A percentile compares a stretch with the other conserved stretches of the same genome.
Conservation (phyloP, 1,284 basidiomycete species). For the Papiliotrema terrestris region DNA sequence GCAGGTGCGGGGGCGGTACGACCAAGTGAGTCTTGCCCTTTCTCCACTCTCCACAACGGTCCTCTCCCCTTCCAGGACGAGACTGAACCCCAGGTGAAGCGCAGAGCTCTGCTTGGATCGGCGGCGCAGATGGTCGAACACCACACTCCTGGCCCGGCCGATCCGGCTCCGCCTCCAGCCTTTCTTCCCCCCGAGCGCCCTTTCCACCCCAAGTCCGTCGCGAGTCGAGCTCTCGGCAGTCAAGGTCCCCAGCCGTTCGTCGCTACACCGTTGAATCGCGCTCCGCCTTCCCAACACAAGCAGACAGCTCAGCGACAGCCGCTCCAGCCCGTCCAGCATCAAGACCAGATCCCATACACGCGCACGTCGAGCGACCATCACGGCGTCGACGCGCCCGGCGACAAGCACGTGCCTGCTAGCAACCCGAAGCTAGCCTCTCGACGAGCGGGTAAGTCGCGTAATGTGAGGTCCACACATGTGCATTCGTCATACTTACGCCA, state of each 20-base stretch:
- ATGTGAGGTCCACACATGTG: too few relatives aligned
- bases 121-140: background rate
- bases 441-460: too few relatives aligned
- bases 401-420: too few relatives aligned
- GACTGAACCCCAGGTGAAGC: background rate
- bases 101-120: conserved; percentile 2
- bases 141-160: background rate
- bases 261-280: background rate
- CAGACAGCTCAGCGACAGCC: background rate
- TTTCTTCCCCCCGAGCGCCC: background rate
- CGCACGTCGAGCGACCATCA: too few relatives aligned
- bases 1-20: conserved; percentile 3
- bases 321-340: background rate
- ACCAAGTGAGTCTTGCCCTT: conserved; percentile 1
- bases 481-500: too few relatives aligned
- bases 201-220: background rate
- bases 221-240: background rate
- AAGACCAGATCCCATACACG: background rate
- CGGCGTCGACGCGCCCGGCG: too few relatives aligned
- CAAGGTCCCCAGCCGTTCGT: conserved; percentile 3
- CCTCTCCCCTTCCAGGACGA: too few relatives aligned
- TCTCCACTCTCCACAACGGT: too few relatives aligned
- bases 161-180: background rate
- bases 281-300: background rate
- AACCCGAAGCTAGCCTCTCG: too few relatives aligned